Conservation (phyloP, 192 early-diverging fungal genomes). For the Umbelopsis isabellina region DNA sequence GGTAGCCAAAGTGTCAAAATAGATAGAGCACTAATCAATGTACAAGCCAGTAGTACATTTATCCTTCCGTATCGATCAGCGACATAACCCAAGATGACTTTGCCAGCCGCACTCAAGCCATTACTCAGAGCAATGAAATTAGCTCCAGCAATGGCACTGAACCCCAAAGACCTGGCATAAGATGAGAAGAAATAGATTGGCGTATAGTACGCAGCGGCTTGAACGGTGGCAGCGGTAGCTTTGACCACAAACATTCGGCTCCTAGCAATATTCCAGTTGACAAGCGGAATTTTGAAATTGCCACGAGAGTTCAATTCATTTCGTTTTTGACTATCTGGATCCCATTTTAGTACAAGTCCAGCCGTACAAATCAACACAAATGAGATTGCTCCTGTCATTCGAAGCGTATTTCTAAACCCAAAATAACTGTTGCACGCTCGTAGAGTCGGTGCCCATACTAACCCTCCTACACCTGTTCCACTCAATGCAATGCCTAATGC, state of each 20-base stretch:
- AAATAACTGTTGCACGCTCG: conserved; percentile 1
- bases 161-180: background rate
- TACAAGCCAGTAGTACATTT: conserved; percentile 55
- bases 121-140: conserved; percentile 18
- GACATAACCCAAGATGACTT: conserved; percentile 37
- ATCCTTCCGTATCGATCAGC: conserved; percentile 53
- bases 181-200: conserved; percentile 15
- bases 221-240: background rate
- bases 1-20: conserved; percentile 48
- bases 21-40: conserved; percentile 40
- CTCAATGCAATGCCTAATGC: conserved; percentile 59
- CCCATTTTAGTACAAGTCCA: background rate
- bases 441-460: conserved; percentile 41
- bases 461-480: conserved; percentile 74
- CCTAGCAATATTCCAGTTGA: conserved; percentile 20
- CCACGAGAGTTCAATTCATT: conserved; percentile 9
- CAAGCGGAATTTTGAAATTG: conserved; percentile 11
- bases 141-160: conserved; percentile 14
- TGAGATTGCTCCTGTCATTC: background rate
- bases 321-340: conserved; percentile 5
- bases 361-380: background rate
- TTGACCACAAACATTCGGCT: conserved; percentile 3
- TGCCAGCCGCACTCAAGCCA: conserved; percentile 10
- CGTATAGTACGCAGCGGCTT: conserved; percentile 5
- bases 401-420: conserved; percentile 5